Base-by-base conservation (phyloP, 257 asterid genomes). In the Verbena officinalis region DNA sequence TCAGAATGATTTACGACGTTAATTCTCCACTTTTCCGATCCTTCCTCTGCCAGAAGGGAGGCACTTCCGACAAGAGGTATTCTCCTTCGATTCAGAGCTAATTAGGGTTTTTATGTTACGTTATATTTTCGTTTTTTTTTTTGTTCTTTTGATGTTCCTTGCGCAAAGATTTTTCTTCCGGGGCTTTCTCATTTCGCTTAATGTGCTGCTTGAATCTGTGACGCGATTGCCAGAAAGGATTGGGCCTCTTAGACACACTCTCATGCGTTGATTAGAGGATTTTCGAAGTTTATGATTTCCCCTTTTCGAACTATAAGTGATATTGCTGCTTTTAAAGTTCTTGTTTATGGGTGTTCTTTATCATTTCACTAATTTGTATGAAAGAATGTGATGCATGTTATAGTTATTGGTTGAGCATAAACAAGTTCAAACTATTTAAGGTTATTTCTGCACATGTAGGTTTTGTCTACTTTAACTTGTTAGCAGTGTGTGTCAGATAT, bases 11-110 rank as follows among this genome's bases (percentile, higher is more conserved):
- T 67, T 80, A 80, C 80, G 86, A 80, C 80, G 86, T 81, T 55
- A 77, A 65, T 59, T 81, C 86, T 16, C 77, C 79, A 10, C 86
- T 81, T 62, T 81, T 81, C 83, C 78, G 81, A 8, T 81, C 81
- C 27, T 81, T 77, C 75, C 83, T 81, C 81, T 74, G 81, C 77
- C 83, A 77, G 77, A 81, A 77, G 75, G 83, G 86, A 0, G 81
- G 86, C 61, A 33, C 85, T 8, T 70, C 86, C 15, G 81, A 77
- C 74, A 79, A 75, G 76, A 75, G 81, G 84, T 79, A 54, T 39
- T 46, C 24, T 48, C 61, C 20, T 62, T 46, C 52, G 30, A 53
- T 44, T 22, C 22, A 6, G 12, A 52, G 59, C 17, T 53, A 13
- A 30, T 5, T 27, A 13, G 55, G 49, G 59, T 48, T 57, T 13